Evolutionary conservation across 2,329 filamentous ascomycete genomes (phyloP).

Genomic region (Alternaria sp.): DNA sequence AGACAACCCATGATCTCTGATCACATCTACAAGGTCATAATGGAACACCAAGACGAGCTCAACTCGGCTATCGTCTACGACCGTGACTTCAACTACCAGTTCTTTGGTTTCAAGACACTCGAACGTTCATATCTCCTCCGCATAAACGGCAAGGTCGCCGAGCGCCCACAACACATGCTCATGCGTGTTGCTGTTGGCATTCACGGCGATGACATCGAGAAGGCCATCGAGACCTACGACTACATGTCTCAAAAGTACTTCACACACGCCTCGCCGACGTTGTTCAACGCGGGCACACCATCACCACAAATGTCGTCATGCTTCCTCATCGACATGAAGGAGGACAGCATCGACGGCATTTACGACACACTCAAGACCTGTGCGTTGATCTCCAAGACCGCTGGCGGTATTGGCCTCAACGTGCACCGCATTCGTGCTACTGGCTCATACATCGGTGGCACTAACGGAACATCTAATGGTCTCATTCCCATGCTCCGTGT

Average conservation of each 20-base stretch:
- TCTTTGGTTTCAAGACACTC: constrained; percentile 99
- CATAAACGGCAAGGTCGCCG: constrained; percentile 93
- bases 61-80: constrained; percentile 99
- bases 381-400: constrained; percentile 99
- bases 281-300: constrained; percentile 97
- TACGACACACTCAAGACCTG: constrained; percentile 99
- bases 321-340: constrained; percentile 99
- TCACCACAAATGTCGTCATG: constrained; percentile 95
- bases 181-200: constrained; percentile 99
- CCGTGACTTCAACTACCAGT: constrained; percentile 99
- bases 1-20: constrained; percentile 94
- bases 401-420: constrained; percentile 96
- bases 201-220: constrained; percentile 93
- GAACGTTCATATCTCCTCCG: constrained; percentile 97
- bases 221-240: constrained; percentile 96
- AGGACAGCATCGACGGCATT: constrained; percentile 98
- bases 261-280: constrained; percentile 95
- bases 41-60: constrained; percentile 95
- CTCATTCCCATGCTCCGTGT: constrained; percentile 98
- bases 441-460: constrained; percentile 96
- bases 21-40: constrained; percentile 88
- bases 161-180: constrained; percentile 98
- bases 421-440: constrained; percentile 96
- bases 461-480: constrained; percentile 97
- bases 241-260: constrained; percentile 99